Evolutionary conservation across 1,139 yeast genomes (phyloP), one percentile per base, ranked within the genome.

Genomic region (Pichia sp.): DNA sequence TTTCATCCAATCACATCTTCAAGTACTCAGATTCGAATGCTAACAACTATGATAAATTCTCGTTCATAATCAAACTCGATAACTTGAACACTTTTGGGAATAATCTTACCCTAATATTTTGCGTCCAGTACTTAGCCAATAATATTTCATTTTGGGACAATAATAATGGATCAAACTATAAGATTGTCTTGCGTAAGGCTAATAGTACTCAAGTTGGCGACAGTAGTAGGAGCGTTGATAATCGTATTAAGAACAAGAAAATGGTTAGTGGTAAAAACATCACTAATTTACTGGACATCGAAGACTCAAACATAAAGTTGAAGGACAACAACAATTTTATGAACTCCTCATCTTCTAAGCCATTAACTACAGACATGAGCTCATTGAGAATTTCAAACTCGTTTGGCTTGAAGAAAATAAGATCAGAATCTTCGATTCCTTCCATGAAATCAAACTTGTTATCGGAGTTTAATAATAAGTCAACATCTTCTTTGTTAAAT

Each of bases 111-210:
- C 66, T 69, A 55, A 70, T 68, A 61, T 76, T 88, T 63, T 88
- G 95, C 66, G 77, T 88, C 49, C 78, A 81, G 54, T 89, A 82
- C 68, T 68, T 67, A 52, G 73, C 79, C 43, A 72, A 73, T 44
- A 75, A 75, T 41, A 59, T 64, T 10, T 88, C 82, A 60, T 80
- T 67, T 66, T 90, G 96, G 96, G 96, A 89, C 70, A 89, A 86
- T 72, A 89, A 90, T 69, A 59, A 72, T 47, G 67, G 64, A 46
- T 70, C 73, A 54, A 88, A 89, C 69, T 89, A 86, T 69, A 75
- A 75, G 50, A 74, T 88, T 31, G 32, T 45, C 4, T 52, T 66
- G 31, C 55, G 53, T 32, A 62, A 58, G 46, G 48, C 15, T 11
- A 29, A 41, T 36, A 36, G 40, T 15, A 36, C n/a, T 4, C 11